Conservation (phyloP, 106 monocot species). For the Acanthochlamys bracteata region DNA sequence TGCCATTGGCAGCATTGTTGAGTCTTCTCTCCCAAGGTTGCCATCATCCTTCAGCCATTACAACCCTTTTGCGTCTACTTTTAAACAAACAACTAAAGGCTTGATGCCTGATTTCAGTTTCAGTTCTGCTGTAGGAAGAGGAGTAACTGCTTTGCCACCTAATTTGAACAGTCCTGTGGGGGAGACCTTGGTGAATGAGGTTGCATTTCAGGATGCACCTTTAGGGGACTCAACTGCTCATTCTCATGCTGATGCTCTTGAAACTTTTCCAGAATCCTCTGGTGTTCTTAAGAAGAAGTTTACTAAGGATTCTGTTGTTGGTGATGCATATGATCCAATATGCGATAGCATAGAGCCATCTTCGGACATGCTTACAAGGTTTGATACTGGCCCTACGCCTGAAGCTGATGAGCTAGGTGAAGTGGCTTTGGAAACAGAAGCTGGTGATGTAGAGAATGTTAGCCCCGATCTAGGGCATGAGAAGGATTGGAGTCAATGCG, state of each 20-base stretch:
- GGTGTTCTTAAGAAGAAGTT: constrained; percentile 16
- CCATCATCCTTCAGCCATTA: constrained; percentile 30
- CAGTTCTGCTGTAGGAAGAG: constrained; percentile 23
- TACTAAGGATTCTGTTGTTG: constrained; percentile 12
- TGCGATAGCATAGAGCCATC: constrained; percentile 82
- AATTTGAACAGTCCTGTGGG: constrained; percentile 6
- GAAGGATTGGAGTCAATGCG: constrained; percentile 45
- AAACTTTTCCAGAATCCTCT: constrained; percentile 12
- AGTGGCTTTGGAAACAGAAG: constrained; percentile 63
- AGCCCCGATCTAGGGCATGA: constrained; percentile 48
- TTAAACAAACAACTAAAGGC: constrained; percentile 35
- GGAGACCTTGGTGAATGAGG: constrained; percentile 15
- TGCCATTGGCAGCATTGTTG: constrained; percentile 1
- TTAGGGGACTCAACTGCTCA: background rate
- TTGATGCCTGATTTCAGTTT: constrained; percentile 5
- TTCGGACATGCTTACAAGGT: constrained; percentile 21
- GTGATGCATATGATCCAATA: constrained; percentile 77
- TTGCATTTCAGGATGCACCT: background rate
- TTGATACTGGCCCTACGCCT: constrained; percentile 17
- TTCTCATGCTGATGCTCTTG: constrained; percentile 18
- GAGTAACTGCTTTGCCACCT: constrained; percentile 14
- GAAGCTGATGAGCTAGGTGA: constrained; percentile 75
- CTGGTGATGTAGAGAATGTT: constrained; percentile 68
- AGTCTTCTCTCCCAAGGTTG: constrained; percentile 16
- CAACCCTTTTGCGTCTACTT: constrained; percentile 86